These are phyloP conservation scores for Pharnaceum exiguum DNA, from an alignment of 148 eudicot genomes.

Conservation along the genomic window DNA sequence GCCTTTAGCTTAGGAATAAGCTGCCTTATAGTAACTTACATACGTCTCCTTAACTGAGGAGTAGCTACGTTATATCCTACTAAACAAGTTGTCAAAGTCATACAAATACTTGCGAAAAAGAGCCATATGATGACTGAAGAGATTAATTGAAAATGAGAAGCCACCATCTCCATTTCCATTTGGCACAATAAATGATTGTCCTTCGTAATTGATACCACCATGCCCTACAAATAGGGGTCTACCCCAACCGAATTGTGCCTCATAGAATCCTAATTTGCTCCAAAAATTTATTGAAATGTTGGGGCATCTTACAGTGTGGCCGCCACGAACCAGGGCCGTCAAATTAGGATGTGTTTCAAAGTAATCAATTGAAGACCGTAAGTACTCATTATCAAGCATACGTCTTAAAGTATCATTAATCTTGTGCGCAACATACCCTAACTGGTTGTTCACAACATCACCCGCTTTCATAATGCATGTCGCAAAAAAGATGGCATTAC, in stretches of 20 bases:
- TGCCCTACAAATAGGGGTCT: constrained; percentile 22
- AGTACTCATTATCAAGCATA: constrained; percentile 22
- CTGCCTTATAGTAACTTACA: too few species aligned
- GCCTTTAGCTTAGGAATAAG: too few species aligned
- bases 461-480: constrained; percentile 13
- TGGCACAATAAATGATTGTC: constrained; percentile 18
- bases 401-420: constrained; percentile 20
- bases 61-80: too few species aligned
- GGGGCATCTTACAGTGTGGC: constrained; percentile 20
- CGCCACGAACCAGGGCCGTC: constrained; percentile 12
- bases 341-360: constrained; percentile 25
- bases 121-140: constrained; percentile 22
- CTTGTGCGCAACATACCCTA: constrained; percentile 25
- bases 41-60: too few species aligned
- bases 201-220: constrained; percentile 28
- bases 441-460: constrained; percentile 16
- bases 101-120: constrained; percentile 21
- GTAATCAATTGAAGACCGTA: constrained; percentile 26
- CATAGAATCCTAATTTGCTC: constrained; percentile 18
- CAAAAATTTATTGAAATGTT: constrained; percentile 24
- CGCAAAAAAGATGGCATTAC: constrained; percentile 27
- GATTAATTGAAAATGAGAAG: constrained; percentile 20
- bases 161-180: constrained; percentile 16
- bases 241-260: constrained; percentile 36
- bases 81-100: too few species aligned